Evolutionary conservation across 768 basidiomycete genomes (phyloP).

Genomic region (Gloeostereum incarnatum): DNA sequence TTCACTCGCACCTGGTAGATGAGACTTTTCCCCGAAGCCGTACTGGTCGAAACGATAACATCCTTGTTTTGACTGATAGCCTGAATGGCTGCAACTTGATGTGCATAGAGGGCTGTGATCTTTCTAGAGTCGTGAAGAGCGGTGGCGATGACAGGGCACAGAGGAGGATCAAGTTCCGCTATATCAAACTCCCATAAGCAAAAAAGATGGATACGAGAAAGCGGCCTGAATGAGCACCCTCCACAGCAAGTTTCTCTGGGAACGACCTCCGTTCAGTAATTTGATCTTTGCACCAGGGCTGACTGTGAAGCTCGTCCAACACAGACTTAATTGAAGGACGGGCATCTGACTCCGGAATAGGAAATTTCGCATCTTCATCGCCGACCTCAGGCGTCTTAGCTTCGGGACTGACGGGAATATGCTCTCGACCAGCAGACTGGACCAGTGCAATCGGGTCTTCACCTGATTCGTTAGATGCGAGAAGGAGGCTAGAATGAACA

Average conservation of each 20-base stretch:
- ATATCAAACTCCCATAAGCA: too few species aligned
- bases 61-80: slow-evolving; percentile 31
- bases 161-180: slow-evolving; percentile 33
- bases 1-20: slow-evolving; percentile 63
- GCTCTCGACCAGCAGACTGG: slow-evolving; percentile 56
- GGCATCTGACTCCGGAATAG: slow-evolving; percentile 30
- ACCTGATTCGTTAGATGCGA: slow-evolving; percentile 29
- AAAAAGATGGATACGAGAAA: background rate
- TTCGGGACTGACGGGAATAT: slow-evolving; percentile 61
- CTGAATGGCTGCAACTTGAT: slow-evolving; percentile 49
- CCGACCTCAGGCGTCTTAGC: slow-evolving; percentile 5
- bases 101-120: slow-evolving; percentile 56
- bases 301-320: slow-evolving; percentile 44
- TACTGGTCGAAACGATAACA: slow-evolving; percentile 64
- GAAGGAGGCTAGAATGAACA: slow-evolving; percentile 38
- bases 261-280: slow-evolving; percentile 50
- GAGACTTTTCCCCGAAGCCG: slow-evolving; percentile 83
- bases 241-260: slow-evolving; percentile 38
- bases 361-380: slow-evolving; percentile 10
- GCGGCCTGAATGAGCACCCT: slow-evolving; percentile 34
- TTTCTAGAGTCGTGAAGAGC: slow-evolving; percentile 51
- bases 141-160: slow-evolving; percentile 45
- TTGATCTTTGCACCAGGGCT: slow-evolving; percentile 64
- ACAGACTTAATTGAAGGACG: slow-evolving; percentile 52
- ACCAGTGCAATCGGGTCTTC: slow-evolving; percentile 61